Percentiles rank a stretch among this genome's conserved stretches.
Conservation (phyloP, 805 yeast genomes). For the Candida taoyuanica region DNA sequence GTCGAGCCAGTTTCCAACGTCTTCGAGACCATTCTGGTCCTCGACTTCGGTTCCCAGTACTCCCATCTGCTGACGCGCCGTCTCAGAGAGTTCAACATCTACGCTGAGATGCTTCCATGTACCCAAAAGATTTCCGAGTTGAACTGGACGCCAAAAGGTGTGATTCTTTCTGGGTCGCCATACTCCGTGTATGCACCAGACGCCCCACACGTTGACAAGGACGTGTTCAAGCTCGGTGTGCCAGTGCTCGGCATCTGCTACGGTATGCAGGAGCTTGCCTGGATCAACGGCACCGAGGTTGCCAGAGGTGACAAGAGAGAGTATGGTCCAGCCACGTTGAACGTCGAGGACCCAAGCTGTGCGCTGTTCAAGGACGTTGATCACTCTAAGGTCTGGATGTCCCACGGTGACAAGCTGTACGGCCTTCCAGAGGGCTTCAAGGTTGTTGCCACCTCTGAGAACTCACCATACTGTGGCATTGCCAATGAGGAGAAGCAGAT, state of each 20-base stretch:
- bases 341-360: constrained; percentile 62
- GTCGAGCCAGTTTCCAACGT: constrained; percentile 68
- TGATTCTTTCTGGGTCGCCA: constrained; percentile 95
- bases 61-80: constrained; percentile 96
- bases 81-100: constrained; percentile 94
- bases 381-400: constrained; percentile 98
- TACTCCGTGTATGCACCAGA: constrained; percentile 94
- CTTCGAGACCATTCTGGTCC: constrained; percentile 94
- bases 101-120: constrained; percentile 99
- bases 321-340: constrained; percentile 92
- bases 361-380: constrained; percentile 84
- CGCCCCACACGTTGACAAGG: constrained; percentile 97
- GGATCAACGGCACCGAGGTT: constrained; percentile 90
- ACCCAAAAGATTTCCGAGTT: constrained; percentile 94
- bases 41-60: constrained; percentile 98
- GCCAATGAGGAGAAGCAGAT: constrained; percentile 68
- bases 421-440: constrained; percentile 87
- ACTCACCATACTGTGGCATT: constrained; percentile 95
- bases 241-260: constrained; percentile 97
- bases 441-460: constrained; percentile 84
- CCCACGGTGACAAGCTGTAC: constrained; percentile 94
- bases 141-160: constrained; percentile 93
- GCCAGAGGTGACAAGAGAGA: constrained; percentile 96
- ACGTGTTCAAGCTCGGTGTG: constrained; percentile 81
- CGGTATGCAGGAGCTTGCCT: constrained; percentile 98